Base-by-base conservation (phyloP, 139 green algal genomes). In the Chlamydomonas eustigma region DNA sequence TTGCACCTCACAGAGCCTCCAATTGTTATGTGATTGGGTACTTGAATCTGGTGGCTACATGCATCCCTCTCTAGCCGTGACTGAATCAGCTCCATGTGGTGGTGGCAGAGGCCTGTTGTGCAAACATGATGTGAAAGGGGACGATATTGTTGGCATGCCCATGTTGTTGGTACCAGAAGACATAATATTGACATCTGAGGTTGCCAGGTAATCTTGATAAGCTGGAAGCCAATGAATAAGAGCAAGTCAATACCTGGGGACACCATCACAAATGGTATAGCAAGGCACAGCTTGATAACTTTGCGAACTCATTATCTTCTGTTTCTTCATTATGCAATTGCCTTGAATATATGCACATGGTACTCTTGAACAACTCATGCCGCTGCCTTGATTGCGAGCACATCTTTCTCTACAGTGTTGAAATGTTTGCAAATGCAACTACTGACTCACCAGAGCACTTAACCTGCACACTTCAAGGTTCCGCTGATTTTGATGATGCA, bases 31-130 rank as follows among this genome's bases (percentile, higher is more conserved):
- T n/a, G n/a, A n/a, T n/a, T n/a, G n/a, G n/a, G n/a, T n/a, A n/a
- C n/a, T n/a, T n/a, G n/a, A n/a, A n/a, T n/a, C n/a, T n/a, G 58
- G 58, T 69, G 58, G 58, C 18, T 69, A 32, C 58, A 69, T 69
- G 58, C 58, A 69, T 30, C 58, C 58, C 5, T 6, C 5, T 18
- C 12, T 69, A 5, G 18, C 5, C 5, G 58, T 69, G 18, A 30
- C 35, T 8, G 58, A 69, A 30, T 5, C 33, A 30, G 58, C 58
- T 6, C 58, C 58, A 8, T 69, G 58, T 18, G 58, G 58, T 18
- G 58, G 58, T 37, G 58, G 58, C 18, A n/a, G 58, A n/a, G 58
- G 58, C 18, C 5, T 69, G 28, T 37, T 69, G 28, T 37, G 12
- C 18, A 69, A n/a, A 8, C 18, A 18, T 5, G 58, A 69, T 18